Conservation (phyloP, 306 rosid species). For the Canavalia gladiata region DNA sequence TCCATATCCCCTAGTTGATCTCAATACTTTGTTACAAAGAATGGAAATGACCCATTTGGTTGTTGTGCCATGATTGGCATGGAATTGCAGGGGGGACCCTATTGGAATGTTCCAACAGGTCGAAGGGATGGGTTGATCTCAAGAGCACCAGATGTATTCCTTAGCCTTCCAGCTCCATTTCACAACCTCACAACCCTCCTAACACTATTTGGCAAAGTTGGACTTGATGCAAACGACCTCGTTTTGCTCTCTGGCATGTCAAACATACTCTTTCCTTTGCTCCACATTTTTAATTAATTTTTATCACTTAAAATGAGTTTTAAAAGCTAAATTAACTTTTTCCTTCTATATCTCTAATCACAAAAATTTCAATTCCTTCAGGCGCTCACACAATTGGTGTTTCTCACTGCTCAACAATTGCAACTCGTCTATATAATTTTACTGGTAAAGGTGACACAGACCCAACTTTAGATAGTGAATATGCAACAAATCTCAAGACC, state of each 20-base stretch:
- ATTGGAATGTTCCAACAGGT: constrained; percentile 91
- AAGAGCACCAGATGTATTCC: constrained; percentile 48
- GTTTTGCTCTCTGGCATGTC: constrained; percentile 78
- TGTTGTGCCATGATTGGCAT: constrained; percentile 19
- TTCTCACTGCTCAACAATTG: constrained; percentile 68
- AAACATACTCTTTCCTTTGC: neutral
- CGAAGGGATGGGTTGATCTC: constrained; percentile 82
- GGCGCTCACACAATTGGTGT: constrained; percentile 94
- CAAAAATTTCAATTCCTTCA: constrained; percentile 27
- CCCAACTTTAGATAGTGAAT: constrained; percentile 70
- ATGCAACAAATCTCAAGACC: constrained; percentile 70
- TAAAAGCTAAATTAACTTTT: no score
- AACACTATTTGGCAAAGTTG: constrained; percentile 58
- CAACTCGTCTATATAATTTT: constrained; percentile 72
- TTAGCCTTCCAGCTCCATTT: constrained; percentile 71
- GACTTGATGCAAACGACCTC: constrained; percentile 78
- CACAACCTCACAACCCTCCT: constrained; percentile 67
- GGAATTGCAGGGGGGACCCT: constrained; percentile 87
- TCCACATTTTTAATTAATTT: neutral
- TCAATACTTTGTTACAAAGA: neutral
- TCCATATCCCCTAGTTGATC: no score
- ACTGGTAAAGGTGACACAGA: constrained; percentile 77
- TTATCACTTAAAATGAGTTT: no score
- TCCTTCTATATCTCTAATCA: neutral
- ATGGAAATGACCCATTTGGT: constrained; percentile 30